Evolutionary conservation across 2,329 filamentous ascomycete species (phyloP), one percentile per base, ranked within the genome.

Genomic region (Cytospora schulzeri): DNA sequence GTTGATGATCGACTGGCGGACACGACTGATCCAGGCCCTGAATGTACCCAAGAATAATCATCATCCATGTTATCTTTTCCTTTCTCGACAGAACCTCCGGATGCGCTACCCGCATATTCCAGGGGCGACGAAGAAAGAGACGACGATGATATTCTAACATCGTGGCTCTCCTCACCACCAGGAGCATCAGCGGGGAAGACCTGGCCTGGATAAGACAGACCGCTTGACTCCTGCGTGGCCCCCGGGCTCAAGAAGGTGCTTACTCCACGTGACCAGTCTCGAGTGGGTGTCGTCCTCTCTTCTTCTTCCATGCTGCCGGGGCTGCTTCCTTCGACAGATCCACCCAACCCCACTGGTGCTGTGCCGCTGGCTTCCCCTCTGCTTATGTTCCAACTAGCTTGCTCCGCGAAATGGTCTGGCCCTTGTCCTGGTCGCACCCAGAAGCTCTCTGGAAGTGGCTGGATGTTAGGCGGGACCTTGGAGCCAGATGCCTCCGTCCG

Each of bases 251-350:
- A 54, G 59, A 67, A 64, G 68, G 64, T 68, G 70, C 67, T 73
- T 69, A 71, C 62, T 68, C 71, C 71, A 73, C 71, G 72, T 74
- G 73, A 72, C 66, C 58, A 24, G 33, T 55, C 28, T n/a, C 31
- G 48, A 28, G 61, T n/a, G 31, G 33, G 52, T 41, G 57, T 55
- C 33, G 62, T 31, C 29, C 41, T 58, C 38, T 58, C 57, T 67
- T 72, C 73, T 60, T 74, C 71, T 60, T 68, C 69, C 65, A 68
- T 70, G 15, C 53, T 57, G 60, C 62, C 62, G 55, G 28, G 9
- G 62, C 62, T 55, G 50, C 53, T 58, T 57, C 63, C 50, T 52
- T 63, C 45, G n/a, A 38, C 52, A 57, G 59, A 35, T 62, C 64
- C 55, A 66, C 63, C 48, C 54, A 65, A 62, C 69, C 67, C 61